These are phyloP conservation scores for Aureobasidium musti DNA, from an alignment of 2,329 filamentous ascomycete species.

Conservation along the genomic window DNA sequence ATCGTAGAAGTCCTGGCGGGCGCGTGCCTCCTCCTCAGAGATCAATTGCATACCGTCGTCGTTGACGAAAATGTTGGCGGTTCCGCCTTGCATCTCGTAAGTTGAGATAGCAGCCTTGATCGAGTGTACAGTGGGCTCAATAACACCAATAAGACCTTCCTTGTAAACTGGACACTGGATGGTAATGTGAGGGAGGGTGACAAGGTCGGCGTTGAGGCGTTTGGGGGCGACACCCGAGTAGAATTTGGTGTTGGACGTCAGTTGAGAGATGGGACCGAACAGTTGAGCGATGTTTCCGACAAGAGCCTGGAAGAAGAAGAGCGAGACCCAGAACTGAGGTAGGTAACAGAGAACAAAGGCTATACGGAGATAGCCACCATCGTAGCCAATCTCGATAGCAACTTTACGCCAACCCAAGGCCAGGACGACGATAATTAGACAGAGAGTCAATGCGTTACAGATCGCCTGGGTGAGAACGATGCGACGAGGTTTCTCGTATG, in stretches of 20 bases:
- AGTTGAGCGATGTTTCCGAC: constrained; percentile 47
- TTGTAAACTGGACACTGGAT: constrained; percentile 49
- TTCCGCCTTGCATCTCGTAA: constrained; percentile 60
- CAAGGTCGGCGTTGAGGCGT: constrained; percentile 43
- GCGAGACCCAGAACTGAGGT: constrained; percentile 60
- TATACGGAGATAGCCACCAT: constrained; percentile 57
- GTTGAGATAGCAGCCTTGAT: constrained; percentile 52
- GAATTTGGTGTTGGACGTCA: constrained; percentile 50
- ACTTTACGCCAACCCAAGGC: constrained; percentile 60
- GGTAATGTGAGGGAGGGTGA: constrained; percentile 57
- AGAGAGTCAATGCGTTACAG: constrained; percentile 56
- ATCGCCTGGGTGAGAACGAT: constrained; percentile 58
- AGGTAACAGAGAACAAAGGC: constrained; percentile 56
- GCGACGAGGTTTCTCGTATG: constrained; percentile 48
- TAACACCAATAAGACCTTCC: constrained; percentile 45
- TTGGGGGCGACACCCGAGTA: constrained; percentile 49
- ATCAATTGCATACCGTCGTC: constrained; percentile 69
- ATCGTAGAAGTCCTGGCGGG: constrained; percentile 53
- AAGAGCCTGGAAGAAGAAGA: constrained; percentile 55
- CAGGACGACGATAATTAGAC: constrained; percentile 56
- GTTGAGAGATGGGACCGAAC: constrained; percentile 49
- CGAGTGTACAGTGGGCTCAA: constrained; percentile 44
- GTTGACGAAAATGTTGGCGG: constrained; percentile 68
- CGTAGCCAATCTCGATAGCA: constrained; percentile 57
- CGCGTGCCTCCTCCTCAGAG: constrained; percentile 48